Evolutionary conservation across 2,329 filamentous ascomycete genomes (phyloP), one percentile per base, ranked within the genome.

Genomic region (Calonectria henricotiae): DNA sequence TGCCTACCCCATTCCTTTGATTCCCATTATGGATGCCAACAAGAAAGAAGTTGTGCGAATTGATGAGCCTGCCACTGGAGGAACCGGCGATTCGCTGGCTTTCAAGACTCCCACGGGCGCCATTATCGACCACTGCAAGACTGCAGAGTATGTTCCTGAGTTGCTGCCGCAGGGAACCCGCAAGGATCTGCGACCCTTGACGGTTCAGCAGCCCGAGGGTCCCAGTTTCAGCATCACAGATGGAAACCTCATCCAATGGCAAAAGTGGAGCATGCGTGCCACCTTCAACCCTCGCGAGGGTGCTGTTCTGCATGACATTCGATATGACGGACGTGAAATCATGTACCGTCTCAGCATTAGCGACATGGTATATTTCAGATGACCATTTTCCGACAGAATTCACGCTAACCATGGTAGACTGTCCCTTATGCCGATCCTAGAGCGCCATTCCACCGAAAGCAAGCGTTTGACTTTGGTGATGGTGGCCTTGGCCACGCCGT

Each of bases 221-320:
- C 81, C 82, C 0, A 83, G 80, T 23, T 84, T 83, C 65, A 71
- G 80, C 2, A 84, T 92, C 12, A 54, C 67, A 0, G 82, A 83
- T 63, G 79, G 84, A 64, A 84, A 84, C 70, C 74, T 81, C 2
- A 77, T 89, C 0, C 76, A 84, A 60, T 91, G 89, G 89, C 88
- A 91, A 78, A 90, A 92, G 77, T 93, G 91, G 91, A 85, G 87
- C 1, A 89, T 94, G 81, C 84, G 91, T 32, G 88, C 94, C 5
- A 88, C 88, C 6, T 94, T 92, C 83, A 93, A 92, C 83, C 87
- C 88, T 37, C 86, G 92, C 3, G 92, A 94, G 79, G 92, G 92
- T 37, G 87, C 89, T 13, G 90, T 91, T 2, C 84, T 94, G 0
- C 91, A 94, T 75, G 90, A 94, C 74, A 82, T 94, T 6, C 86